These are phyloP conservation scores for Fusarium nanum DNA, from an alignment of 2,329 filamentous ascomycete species.

Conservation along the genomic window DNA sequence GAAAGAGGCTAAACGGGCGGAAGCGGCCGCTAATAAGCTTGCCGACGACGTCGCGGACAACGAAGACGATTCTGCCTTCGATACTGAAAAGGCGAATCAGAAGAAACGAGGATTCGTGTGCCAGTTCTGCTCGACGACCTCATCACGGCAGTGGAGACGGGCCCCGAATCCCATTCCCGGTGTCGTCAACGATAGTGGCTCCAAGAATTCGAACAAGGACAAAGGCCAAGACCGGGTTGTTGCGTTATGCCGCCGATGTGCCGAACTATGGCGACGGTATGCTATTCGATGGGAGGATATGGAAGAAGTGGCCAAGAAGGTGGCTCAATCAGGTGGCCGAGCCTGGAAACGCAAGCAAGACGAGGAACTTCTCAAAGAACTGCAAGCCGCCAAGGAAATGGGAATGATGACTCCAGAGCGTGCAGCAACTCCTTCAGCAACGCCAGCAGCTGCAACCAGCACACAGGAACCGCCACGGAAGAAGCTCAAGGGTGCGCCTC, in stretches of 20 bases:
- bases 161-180: constrained; percentile 83
- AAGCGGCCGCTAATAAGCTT: constrained; percentile 78
- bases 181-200: constrained; percentile 71
- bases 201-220: constrained; percentile 74
- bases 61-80: constrained; percentile 94
- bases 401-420: constrained; percentile 57
- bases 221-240: constrained; percentile 80
- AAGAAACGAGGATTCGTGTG: constrained; percentile 89
- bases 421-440: constrained; percentile 52
- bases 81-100: constrained; percentile 82
- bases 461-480: constrained; percentile 69
- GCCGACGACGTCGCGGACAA: constrained; percentile 94
- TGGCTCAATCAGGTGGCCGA: constrained; percentile 80
- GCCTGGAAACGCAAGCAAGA: constrained; percentile 91
- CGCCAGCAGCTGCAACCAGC: constrained; percentile 40
- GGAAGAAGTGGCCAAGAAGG: constrained; percentile 90
- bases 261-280: constrained; percentile 94
- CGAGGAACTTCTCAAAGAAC: constrained; percentile 85
- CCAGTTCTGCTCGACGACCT: constrained; percentile 87
- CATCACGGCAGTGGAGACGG: constrained; percentile 89
- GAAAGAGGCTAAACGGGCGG: constrained; percentile 82
- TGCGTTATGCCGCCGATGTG: constrained; percentile 89
- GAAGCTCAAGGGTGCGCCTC: constrained; percentile 67
- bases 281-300: constrained; percentile 95
- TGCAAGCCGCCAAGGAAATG: constrained; percentile 73